Base-by-base conservation (phyloP, 352 stramenopile species). In the Phytophthora crassamura region DNA sequence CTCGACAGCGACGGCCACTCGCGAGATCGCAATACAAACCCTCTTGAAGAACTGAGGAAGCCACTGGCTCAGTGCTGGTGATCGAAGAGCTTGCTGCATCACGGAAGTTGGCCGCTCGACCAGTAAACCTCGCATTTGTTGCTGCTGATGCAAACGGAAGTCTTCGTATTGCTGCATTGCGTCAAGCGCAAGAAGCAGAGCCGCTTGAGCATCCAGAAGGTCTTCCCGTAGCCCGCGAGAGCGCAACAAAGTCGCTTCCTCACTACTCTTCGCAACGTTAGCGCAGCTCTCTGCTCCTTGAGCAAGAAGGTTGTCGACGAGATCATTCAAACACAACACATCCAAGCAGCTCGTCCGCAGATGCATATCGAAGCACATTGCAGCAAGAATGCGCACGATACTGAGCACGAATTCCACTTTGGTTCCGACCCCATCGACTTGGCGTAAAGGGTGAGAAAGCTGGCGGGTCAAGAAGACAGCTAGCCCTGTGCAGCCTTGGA, bases 101-200 rank as follows among this genome's bases (percentile, higher is more conserved):
- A 84, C 41, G 7, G 64, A 61, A 2, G 69, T 58, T 22, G 75
- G 46, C 4, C 62, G 57, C 30, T 75, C 47, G 30, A 69, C 34
- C 45, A 78, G 70, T 2, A 62, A 39, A 5, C 62, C 64, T 38
- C 16, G 49, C 35, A 47, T 72, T 43, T 32, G 58, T 55, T 65
- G 74, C 46, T 56, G 65, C 18, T 64, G 74, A 43, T 56, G 66
- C 50, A 47, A 55, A 56, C 63, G 48, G 10, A 75, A 61, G 11
- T 60, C 56, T 36, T 72, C 67, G 28, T 67, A 59, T 49, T 75
- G 62, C 38, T 80, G 71, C 45, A 77, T 65, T 0, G 64, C 65
- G 18, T 86, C 61, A 15, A 91, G 59, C 20, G 84, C 80, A 20
- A 87, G 72, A 5, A 86, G 49, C 12, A 90, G 45, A 8, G 80